These are phyloP conservation scores for Diaporthe citriasiana DNA, from an alignment of 2,329 filamentous ascomycete genomes.

Conservation along the genomic window DNA sequence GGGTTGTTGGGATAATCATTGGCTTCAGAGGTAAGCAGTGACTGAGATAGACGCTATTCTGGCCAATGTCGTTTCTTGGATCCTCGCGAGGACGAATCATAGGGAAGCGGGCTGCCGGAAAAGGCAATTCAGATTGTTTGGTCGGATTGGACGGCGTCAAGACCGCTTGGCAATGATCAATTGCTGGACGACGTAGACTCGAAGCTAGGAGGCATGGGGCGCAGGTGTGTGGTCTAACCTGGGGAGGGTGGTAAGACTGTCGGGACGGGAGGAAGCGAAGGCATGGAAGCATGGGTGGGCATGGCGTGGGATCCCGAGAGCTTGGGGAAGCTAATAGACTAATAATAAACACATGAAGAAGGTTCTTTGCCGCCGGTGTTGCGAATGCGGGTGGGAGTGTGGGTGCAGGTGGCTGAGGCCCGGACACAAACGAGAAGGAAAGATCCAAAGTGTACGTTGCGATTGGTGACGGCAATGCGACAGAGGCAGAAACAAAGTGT, in stretches of 20 bases:
- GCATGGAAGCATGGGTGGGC: background rate
- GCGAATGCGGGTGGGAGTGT: background rate
- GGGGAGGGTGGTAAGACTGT: slow-evolving; percentile 29
- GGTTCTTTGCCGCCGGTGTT: background rate
- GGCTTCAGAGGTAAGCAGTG: background rate
- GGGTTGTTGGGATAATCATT: background rate
- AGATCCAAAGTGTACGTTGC: background rate
- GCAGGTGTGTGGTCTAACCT: slow-evolving; percentile 13
- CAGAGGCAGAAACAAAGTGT: background rate
- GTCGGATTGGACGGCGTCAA: slow-evolving; percentile 12
- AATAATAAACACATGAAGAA: background rate
- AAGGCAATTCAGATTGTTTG: background rate
- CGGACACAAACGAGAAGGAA: background rate
- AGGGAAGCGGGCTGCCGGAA: background rate
- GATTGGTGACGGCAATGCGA: background rate
- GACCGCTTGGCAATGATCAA: slow-evolving; percentile 13
- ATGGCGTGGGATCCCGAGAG: background rate
- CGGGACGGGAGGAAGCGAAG: slow-evolving; percentile 23
- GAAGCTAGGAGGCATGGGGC: background rate
- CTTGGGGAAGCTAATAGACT: background rate
- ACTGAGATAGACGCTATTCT: slow-evolving; percentile 9
- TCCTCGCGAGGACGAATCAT: background rate
- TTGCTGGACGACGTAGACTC: background rate
- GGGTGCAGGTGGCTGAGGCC: background rate
- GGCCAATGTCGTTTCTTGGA: background rate